Conservation (phyloP, 768 basidiomycete species). For the Rubroboletus pulcherrimus region DNA sequence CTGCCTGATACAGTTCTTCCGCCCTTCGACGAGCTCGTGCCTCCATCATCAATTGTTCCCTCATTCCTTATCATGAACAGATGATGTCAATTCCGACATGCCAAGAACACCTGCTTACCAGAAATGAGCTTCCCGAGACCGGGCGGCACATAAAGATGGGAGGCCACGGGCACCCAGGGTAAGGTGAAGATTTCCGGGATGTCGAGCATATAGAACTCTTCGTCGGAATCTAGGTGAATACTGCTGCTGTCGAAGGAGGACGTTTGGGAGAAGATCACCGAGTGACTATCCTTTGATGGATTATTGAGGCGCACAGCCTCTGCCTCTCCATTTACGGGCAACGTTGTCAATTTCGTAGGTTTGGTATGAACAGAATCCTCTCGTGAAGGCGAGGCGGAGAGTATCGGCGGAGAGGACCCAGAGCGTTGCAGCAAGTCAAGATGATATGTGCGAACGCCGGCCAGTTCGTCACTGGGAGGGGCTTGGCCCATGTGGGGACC, state of each 20-base stretch:
- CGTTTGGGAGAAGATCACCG: background rate
- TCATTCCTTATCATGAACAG: slow-evolving; percentile 27
- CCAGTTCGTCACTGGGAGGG: background rate
- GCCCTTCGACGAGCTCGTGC: slow-evolving; percentile 32
- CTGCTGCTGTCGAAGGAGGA: background rate
- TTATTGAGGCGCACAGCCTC: background rate
- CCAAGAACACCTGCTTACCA: slow-evolving; percentile 21
- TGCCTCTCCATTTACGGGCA: background rate
- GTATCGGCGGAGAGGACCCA: background rate
- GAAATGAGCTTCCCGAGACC: slow-evolving; percentile 33
- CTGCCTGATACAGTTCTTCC: slow-evolving; percentile 31
- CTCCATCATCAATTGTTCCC: slow-evolving; percentile 29
- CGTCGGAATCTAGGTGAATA: slow-evolving; percentile 2
- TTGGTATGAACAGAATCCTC: background rate
- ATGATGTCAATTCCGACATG: background rate
- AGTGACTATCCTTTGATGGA: background rate
- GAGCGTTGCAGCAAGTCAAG: background rate
- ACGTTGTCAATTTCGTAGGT: background rate
- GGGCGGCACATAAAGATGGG: slow-evolving; percentile 34
- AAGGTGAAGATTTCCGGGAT: slow-evolving; percentile 30
- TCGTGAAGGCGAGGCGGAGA: background rate
- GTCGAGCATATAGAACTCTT: slow-evolving; percentile 35
- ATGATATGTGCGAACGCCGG: background rate
- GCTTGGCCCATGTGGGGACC: background rate
- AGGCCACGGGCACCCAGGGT: slow-evolving; percentile 32